These are phyloP conservation scores for Middelhovenomyces tepae DNA, from an alignment of 805 yeast genomes.

Conservation along the genomic window DNA sequence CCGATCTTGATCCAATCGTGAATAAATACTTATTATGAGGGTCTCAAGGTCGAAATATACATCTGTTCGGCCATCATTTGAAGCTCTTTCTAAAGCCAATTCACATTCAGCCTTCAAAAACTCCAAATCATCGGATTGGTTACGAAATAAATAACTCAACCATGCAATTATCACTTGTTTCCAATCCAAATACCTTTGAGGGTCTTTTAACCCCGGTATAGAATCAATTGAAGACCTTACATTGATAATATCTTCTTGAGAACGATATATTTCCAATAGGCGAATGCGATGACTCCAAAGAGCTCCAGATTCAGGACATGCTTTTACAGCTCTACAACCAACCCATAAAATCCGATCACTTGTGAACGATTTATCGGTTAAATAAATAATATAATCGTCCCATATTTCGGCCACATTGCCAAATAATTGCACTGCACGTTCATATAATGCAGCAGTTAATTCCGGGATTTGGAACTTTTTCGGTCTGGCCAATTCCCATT, in stretches of 20 bases:
- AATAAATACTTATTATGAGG: slow-evolving; percentile 30
- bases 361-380: slow-evolving; percentile 13
- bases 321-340: slow-evolving; percentile 15
- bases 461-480: slow-evolving; percentile 13
- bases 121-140: background rate
- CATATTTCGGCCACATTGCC: slow-evolving; percentile 18
- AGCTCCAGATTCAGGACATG: slow-evolving; percentile 20
- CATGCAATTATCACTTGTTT: slow-evolving; percentile 7
- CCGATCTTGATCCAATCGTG: slow-evolving; percentile 24
- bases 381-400: slow-evolving; percentile 22
- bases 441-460: slow-evolving; percentile 18
- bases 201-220: background rate
- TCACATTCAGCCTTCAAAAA: background rate
- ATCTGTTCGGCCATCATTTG: background rate
- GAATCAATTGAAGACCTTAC: slow-evolving; percentile 2
- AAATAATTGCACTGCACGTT: slow-evolving; percentile 17
- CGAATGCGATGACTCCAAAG: slow-evolving; percentile 20
- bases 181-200: slow-evolving; percentile 6
- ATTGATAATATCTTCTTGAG: slow-evolving; percentile 2
- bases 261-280: slow-evolving; percentile 7
- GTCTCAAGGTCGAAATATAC: slow-evolving; percentile 30
- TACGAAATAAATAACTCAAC: slow-evolving; percentile 5
- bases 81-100: background rate
- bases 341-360: slow-evolving; percentile 7
- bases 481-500: slow-evolving; percentile 16